These are phyloP conservation scores for Cytospora piceae DNA, from an alignment of 2,329 filamentous ascomycete genomes.

Conservation along the genomic window DNA sequence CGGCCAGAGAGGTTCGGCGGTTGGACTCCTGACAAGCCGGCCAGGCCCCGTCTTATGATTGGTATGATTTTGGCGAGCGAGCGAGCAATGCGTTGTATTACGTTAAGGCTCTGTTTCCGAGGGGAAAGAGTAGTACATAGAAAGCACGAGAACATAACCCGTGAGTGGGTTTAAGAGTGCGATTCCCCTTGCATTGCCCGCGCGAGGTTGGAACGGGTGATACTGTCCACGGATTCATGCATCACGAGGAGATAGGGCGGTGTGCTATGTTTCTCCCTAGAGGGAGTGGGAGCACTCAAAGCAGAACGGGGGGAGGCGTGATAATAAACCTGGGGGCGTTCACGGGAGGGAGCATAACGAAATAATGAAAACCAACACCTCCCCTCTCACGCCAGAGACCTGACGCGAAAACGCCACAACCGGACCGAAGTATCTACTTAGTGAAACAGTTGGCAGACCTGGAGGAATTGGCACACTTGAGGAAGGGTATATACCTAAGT, in stretches of 20 bases:
- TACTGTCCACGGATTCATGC: too few relatives aligned
- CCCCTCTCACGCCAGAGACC: neutral
- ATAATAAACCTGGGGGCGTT: neutral
- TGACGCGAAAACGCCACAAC: neutral
- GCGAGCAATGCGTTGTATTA: conserved; percentile 4
- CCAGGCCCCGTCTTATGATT: neutral
- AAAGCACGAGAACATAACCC: neutral
- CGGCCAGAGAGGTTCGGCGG: too few relatives aligned
- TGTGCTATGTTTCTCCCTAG: too few relatives aligned
- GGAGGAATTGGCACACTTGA: too few relatives aligned
- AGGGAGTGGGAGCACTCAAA: neutral
- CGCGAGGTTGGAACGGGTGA: neutral
- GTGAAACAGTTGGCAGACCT: too few relatives aligned
- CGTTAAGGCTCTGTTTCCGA: neutral
- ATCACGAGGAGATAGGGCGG: too few relatives aligned
- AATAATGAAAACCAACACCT: neutral
- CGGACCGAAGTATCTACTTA: too few relatives aligned
- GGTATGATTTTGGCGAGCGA: neutral
- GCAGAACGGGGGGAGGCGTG: neutral
- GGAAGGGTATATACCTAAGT: too few relatives aligned
- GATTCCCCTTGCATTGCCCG: neutral
- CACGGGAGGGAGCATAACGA: neutral
- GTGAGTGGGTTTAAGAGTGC: too few relatives aligned
- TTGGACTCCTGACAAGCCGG: neutral
- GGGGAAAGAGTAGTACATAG: neutral